Evolutionary conservation across 495 filamentous ascomycete species (phyloP).

Genomic region (Aspergillus olivimuriae): DNA sequence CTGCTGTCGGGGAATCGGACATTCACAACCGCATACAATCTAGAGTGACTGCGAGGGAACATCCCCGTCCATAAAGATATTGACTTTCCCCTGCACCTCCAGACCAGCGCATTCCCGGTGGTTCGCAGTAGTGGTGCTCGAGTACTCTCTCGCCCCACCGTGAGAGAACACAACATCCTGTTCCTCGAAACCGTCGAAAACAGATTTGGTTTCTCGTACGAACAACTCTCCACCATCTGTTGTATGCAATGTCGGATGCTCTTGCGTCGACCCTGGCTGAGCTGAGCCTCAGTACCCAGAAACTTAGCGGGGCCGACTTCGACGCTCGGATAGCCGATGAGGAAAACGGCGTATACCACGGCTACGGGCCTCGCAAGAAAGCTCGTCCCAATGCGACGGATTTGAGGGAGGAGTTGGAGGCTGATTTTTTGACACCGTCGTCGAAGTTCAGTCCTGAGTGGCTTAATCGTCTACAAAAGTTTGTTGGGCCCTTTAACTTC

Average conservation of each 20-base stretch:
- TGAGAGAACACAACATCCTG: no score
- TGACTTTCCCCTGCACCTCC: no score
- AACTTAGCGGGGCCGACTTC: conserved; percentile 19
- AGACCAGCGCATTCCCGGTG: no score
- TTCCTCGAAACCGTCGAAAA: no score
- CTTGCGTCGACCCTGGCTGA: conserved; percentile 25
- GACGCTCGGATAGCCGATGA: conserved; percentile 31
- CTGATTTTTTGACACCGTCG: conserved; percentile 72
- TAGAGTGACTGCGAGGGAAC: no score
- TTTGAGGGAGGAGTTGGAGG: conserved; percentile 63
- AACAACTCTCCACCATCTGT: no score
- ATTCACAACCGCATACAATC: no score
- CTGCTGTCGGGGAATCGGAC: no score
- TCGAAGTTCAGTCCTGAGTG: conserved; percentile 70
- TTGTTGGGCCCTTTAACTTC: conserved; percentile 9
- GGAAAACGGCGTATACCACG: conserved; percentile 24
- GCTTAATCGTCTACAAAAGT: conserved; percentile 84
- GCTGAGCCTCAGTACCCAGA: conserved; percentile 21
- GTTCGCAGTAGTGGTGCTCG: no score
- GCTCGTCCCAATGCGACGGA: conserved; percentile 41
- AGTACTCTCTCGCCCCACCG: no score
- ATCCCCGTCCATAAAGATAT: no score
- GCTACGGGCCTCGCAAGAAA: conserved; percentile 49
- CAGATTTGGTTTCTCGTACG: no score
- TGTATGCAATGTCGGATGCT: conserved; percentile 20